Conservation (phyloP, 352 stramenopile species). For the Aphanomyces invadans region DNA sequence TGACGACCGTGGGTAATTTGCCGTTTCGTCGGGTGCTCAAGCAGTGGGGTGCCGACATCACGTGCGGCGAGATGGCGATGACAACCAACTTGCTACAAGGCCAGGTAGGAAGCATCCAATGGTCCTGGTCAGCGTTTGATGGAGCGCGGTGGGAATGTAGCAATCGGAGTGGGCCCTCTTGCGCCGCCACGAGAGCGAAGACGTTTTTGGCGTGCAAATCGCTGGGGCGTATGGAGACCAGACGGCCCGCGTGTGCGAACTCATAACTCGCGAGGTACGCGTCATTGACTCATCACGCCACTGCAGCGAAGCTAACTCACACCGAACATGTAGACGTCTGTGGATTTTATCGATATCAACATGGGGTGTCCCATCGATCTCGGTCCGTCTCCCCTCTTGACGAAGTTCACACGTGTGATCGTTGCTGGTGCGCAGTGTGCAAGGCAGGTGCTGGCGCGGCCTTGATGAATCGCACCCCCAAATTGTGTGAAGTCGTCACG, state of each 20-base stretch:
- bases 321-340: slow-evolving; percentile 52
- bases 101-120: slow-evolving; percentile 33
- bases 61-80: slow-evolving; percentile 98
- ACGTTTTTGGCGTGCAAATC: slow-evolving; percentile 98
- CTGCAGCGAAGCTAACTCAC: no score
- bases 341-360: slow-evolving; percentile 99
- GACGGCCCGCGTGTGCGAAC: slow-evolving; percentile 87
- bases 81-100: slow-evolving; percentile 92
- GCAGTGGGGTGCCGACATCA: slow-evolving; percentile 98
- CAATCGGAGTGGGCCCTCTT: slow-evolving; percentile 96
- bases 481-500: slow-evolving; percentile 85
- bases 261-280: slow-evolving; percentile 84
- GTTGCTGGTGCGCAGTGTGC: slow-evolving; percentile 36
- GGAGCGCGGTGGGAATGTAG: no score
- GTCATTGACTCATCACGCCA: no score
- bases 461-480: slow-evolving; percentile 90
- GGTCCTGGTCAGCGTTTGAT: no score
- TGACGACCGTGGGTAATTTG: slow-evolving; percentile 99
- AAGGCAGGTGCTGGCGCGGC: slow-evolving; percentile 82
- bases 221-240: slow-evolving; percentile 89
- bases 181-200: slow-evolving; percentile 92
- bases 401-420: not conserved
- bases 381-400: slow-evolving; percentile 37
- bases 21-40: slow-evolving; percentile 97
- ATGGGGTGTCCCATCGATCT: slow-evolving; percentile 99